Conservation (phyloP, 257 asterid genomes). For the Solanum microdontum region DNA sequence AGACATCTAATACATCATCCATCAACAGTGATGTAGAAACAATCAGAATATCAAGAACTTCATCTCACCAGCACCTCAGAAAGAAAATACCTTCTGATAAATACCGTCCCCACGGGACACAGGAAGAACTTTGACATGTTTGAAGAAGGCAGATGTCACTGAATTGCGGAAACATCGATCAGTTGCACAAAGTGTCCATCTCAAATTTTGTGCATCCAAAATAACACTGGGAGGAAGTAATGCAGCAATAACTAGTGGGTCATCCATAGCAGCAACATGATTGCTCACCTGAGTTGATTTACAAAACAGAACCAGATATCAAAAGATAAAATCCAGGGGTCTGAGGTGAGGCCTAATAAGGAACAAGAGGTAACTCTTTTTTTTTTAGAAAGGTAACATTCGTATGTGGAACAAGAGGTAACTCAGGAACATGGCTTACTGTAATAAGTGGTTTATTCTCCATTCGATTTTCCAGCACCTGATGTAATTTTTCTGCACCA, state of each 20-base stretch:
- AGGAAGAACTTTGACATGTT: constrained; percentile 74
- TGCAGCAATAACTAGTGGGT: constrained; percentile 75
- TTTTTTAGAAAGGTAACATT: too few relatives aligned
- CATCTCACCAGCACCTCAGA: not conserved
- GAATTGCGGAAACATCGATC: constrained; percentile 84
- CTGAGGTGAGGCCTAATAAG: not conserved
- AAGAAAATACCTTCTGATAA: constrained; percentile 60
- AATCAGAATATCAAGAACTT: not conserved
- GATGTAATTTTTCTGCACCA: constrained; percentile 74
- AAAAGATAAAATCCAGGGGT: not conserved
- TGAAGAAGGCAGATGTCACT: constrained; percentile 75
- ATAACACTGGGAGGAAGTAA: constrained; percentile 65
- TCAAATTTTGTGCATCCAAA: constrained; percentile 54
- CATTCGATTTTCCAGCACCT: constrained; percentile 48
- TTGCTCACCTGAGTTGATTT: constrained; percentile 59
- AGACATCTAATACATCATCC: not conserved
- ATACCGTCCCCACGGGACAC: constrained; percentile 88
- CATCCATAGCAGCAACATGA: constrained; percentile 91
- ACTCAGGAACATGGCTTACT: constrained; percentile 24
- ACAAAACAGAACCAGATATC: not conserved
- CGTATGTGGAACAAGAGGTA: not conserved
- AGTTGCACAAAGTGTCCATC: constrained; percentile 95
- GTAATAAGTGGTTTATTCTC: constrained; percentile 60
- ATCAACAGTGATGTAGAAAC: not conserved
- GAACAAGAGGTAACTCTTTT: not conserved